phyloP scores from a whole-genome alignment of 2,329 filamentous ascomycete species.

The Rhinocladiella similis region DNA sequence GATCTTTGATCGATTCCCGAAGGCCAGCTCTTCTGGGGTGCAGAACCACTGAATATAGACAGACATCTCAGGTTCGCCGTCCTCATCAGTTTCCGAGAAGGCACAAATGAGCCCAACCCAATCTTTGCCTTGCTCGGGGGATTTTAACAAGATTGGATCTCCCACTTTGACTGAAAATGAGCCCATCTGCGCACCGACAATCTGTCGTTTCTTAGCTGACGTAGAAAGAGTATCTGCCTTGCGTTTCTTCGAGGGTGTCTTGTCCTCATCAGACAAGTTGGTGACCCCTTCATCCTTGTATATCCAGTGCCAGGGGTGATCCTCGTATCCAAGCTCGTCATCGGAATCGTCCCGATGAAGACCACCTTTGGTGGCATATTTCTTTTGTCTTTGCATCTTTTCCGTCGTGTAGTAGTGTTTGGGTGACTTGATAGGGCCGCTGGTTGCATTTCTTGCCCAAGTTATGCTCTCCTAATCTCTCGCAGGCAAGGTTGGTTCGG shows the following conservation, averaged over 20 bases:
- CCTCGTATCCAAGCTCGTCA: constrained; percentile 76
- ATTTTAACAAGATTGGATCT: constrained; percentile 82
- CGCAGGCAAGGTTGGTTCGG: too few relatives aligned
- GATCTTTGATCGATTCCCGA: constrained; percentile 58
- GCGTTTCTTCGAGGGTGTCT: constrained; percentile 28
- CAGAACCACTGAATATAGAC: constrained; percentile 93
- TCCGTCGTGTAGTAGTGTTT: too few relatives aligned
- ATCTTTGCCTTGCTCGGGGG: constrained; percentile 79
- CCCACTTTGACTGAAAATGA: constrained; percentile 77
- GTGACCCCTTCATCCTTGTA: constrained; percentile 51
- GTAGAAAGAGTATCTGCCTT: constrained; percentile 27
- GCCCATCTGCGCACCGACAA: constrained; percentile 81
- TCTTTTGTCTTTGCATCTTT: constrained; percentile 32
- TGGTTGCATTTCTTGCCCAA: too few relatives aligned
- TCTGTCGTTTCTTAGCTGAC: constrained; percentile 40
- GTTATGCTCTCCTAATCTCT: too few relatives aligned
- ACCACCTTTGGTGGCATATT: constrained; percentile 60
- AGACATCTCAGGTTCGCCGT: constrained; percentile 68
- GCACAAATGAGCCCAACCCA: constrained; percentile 90
- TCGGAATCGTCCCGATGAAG: constrained; percentile 78
- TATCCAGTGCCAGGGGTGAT: constrained; percentile 77
- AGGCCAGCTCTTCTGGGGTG: constrained; percentile 77
- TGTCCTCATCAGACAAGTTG: constrained; percentile 8
- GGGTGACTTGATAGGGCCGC: too few relatives aligned
- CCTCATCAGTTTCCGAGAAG: constrained; percentile 72